Evolutionary conservation across 345 rosid genomes (phyloP), one percentile per base, ranked within the genome.

Genomic region (Syzygium aromaticum): DNA sequence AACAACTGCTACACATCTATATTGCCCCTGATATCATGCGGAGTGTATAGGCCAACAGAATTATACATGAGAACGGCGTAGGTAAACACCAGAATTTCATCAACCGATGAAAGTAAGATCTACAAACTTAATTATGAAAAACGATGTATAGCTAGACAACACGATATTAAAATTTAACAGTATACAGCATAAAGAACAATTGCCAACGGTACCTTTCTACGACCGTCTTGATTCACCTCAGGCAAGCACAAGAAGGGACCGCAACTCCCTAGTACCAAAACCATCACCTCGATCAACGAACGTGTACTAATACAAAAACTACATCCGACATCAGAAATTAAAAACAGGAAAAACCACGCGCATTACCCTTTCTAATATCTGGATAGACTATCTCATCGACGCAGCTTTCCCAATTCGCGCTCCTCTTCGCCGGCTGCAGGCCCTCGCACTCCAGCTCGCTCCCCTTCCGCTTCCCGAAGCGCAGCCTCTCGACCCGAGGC

Each of bases 201-300:
- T 80, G 19, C 57, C 40, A 15, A 38, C 52, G 84, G 27, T 91
- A 93, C 96, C 95, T 87, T 78, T 6, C 73, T 21, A 52, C 73
- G 52, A 86, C 51, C 85, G 86, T 64, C 88, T 56, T 80, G 90
- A 86, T 86, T 80, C 84, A 90, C 85, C 83, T 49, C 77, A 17
- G 85, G 30, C 53, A 86, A 54, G 67, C 84, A 38, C 51, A 25
- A 40, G 49, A 27, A 51, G 16, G 88, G 51, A 63, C 88, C 30
- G 21, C 57, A 22, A 38, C 77, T 64, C 49, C 51, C 85, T 73
- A 33, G 49, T 10, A 73, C 38, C 46, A 40, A 73, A 73, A 38
- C 80, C 49, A 73, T 73, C 80, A 5, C 49, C 80, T 38, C 8
- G 21, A 73, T 33, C 14, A 73, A 73, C 49, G 46, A 73, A 73